Base-by-base conservation (phyloP, 2,329 filamentous ascomycete genomes). In the Macrophomina pseudophaseolina region DNA sequence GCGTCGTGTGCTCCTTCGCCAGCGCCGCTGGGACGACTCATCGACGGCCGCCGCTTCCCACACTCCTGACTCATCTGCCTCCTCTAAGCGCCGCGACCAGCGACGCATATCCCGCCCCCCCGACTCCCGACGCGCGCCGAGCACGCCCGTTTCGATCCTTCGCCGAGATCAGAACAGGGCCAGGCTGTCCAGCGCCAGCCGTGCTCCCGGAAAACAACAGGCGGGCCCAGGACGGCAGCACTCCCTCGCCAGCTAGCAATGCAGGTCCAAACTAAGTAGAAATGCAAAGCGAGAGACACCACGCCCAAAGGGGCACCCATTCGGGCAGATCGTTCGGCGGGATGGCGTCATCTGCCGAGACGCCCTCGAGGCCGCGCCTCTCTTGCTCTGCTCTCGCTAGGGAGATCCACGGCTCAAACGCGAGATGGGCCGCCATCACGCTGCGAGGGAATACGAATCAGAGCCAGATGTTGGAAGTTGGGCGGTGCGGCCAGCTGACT, bases 261-360 rank as follows among this genome's bases (percentile, higher is more conserved):
- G 58, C 58, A 62, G 56, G 28, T 44, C 18, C 38, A 44, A 42
- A 53, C 49, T 32, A 58, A 58, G 53, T 42, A 44, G 53, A 42
- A 42, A 16, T 44, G 14, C 54, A 46, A 59, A 46, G 44, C 58
- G 44, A 48, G 58, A 23, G 32, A 16, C 58, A 38, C 30, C 58
- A 38, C 28, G 7, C 14, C 40, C 40, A 7, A 46, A 35, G 28
- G 30, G 44, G 30, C 28, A 4, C 30, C 40, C 23, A 30, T 11
- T 49, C 44, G 58, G 58, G 58, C 58, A 62, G 58, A 62, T 62
- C 58, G 58, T 23, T 62, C 44, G 58, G 42, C 58, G 58, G 58
- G 58, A 62, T 62, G 58, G 58, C 58, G 58, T 62, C 58, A 62
- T 62, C 58, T 62, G 58, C 58, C 58, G 58, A 62, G 40, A 48